Conservation (phyloP, 495 filamentous ascomycete species). For the Chlorociboria aeruginascens region DNA sequence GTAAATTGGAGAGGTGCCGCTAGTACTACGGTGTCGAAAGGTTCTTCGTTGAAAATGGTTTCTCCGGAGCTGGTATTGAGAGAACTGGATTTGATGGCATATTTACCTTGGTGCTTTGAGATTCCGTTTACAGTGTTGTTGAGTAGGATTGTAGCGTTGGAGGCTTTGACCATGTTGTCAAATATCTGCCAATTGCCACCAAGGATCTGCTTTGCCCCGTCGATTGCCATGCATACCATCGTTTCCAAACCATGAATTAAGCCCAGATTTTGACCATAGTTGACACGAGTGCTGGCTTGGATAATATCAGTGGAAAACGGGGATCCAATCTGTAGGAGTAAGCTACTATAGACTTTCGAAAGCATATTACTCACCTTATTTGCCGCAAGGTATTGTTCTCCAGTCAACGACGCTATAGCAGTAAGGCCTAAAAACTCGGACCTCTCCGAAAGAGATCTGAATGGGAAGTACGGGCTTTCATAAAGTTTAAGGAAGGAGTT, state of each 20-base stretch:
- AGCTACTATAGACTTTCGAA: neutral
- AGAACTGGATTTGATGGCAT: conserved; percentile 33
- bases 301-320: conserved; percentile 73
- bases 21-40: conserved; percentile 72
- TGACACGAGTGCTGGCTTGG: conserved; percentile 86
- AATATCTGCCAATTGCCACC: conserved; percentile 98
- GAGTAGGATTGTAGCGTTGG: conserved; percentile 47
- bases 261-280: conserved; percentile 82
- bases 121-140: conserved; percentile 60
- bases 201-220: conserved; percentile 64
- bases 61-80: conserved; percentile 3
- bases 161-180: conserved; percentile 56
- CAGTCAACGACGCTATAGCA: conserved; percentile 53
- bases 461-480: conserved; percentile 72
- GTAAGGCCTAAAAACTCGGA: conserved; percentile 54
- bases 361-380: conserved; percentile 39
- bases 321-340: conserved; percentile 36
- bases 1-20: conserved; percentile 68
- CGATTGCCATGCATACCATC: conserved; percentile 88
- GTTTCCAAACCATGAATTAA: conserved; percentile 82
- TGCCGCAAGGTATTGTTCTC: conserved; percentile 52
- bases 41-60: conserved; percentile 22
- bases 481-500: conserved; percentile 74
- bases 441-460: conserved; percentile 54
- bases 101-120: conserved; percentile 31